Evolutionary conservation across 495 filamentous ascomycete genomes (phyloP).

Genomic region (Ramalina peruviana): DNA sequence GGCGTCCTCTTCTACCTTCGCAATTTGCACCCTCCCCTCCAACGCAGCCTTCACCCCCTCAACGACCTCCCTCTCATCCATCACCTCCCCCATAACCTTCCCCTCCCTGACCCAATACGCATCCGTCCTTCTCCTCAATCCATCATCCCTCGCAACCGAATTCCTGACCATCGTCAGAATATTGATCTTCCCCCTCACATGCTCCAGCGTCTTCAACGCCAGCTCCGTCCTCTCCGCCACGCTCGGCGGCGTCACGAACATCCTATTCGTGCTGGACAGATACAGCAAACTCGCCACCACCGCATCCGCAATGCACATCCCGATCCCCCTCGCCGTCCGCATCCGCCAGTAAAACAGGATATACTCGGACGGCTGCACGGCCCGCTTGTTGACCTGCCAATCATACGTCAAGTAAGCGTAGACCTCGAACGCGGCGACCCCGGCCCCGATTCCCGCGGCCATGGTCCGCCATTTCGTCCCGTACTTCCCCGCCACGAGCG

Average conservation of each 20-base stretch:
- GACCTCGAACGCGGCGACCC: slow-evolving; percentile 46
- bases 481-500: slow-evolving; percentile 38
- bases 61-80: slow-evolving; percentile 18
- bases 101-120: slow-evolving; percentile 41
- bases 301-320: slow-evolving; percentile 46
- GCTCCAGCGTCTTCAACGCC: slow-evolving; percentile 29
- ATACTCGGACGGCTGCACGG: slow-evolving; percentile 41
- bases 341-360: slow-evolving; percentile 57
- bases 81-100: slow-evolving; percentile 15
- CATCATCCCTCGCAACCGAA: slow-evolving; percentile 41
- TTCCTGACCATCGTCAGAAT: slow-evolving; percentile 41
- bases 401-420: slow-evolving; percentile 50
- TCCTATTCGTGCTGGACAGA: slow-evolving; percentile 62
- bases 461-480: slow-evolving; percentile 53
- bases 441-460: slow-evolving; percentile 49
- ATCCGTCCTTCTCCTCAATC: slow-evolving; percentile 39
- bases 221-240: slow-evolving; percentile 34
- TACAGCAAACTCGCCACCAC: slow-evolving; percentile 51
- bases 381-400: slow-evolving; percentile 40
- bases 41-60: slow-evolving; percentile 16
- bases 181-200: slow-evolving; percentile 34
- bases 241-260: slow-evolving; percentile 38
- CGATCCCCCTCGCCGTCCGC: slow-evolving; percentile 41
- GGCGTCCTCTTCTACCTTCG: slow-evolving; percentile 15
- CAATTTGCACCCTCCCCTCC: slow-evolving; percentile 13